Percentiles rank a stretch among this genome's conserved stretches.
Conservation (phyloP, 371 early-diverging fungal genomes). For the Mucor plumbeus region DNA sequence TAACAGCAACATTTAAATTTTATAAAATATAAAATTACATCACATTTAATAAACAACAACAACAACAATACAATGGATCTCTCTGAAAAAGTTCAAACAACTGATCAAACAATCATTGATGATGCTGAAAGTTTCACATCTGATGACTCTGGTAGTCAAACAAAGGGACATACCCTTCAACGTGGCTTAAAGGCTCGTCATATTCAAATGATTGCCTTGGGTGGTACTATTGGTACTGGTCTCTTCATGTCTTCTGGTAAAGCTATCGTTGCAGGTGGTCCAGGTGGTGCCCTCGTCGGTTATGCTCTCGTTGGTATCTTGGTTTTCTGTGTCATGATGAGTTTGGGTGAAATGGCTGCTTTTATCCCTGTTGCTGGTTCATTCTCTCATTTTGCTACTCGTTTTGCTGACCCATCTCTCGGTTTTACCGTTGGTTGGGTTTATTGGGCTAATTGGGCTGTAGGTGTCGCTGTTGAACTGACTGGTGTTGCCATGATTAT, state of each 20-base stretch:
- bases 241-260: slow-evolving; percentile 89
- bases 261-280: slow-evolving; percentile 78
- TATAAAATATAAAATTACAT: too few relatives aligned
- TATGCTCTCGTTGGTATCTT: slow-evolving; percentile 78
- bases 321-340: slow-evolving; percentile 84
- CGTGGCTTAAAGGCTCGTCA: slow-evolving; percentile 61
- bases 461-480: slow-evolving; percentile 82
- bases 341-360: slow-evolving; percentile 89
- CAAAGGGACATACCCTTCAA: slow-evolving; percentile 25
- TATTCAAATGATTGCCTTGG: slow-evolving; percentile 69
- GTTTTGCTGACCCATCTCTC: slow-evolving; percentile 84
- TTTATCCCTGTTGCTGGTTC: slow-evolving; percentile 84
- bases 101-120: slow-evolving; percentile 34
- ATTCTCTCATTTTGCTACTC: slow-evolving; percentile 82
- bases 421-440: slow-evolving; percentile 81
- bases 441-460: slow-evolving; percentile 87
- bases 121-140: slow-evolving; percentile 17
- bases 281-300: slow-evolving; percentile 75
- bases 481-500: slow-evolving; percentile 82
- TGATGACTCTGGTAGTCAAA: slow-evolving; percentile 13
- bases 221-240: slow-evolving; percentile 82
- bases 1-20: background rate
- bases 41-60: slow-evolving; percentile 5
- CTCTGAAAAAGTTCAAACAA: slow-evolving; percentile 25
- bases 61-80: slow-evolving; percentile 14